A percentile compares a stretch with the other conserved stretches of the same genome.
These are phyloP conservation scores for Pleurostoma richardsiae DNA, from an alignment of 2,329 filamentous ascomycete species.

Conservation along the genomic window DNA sequence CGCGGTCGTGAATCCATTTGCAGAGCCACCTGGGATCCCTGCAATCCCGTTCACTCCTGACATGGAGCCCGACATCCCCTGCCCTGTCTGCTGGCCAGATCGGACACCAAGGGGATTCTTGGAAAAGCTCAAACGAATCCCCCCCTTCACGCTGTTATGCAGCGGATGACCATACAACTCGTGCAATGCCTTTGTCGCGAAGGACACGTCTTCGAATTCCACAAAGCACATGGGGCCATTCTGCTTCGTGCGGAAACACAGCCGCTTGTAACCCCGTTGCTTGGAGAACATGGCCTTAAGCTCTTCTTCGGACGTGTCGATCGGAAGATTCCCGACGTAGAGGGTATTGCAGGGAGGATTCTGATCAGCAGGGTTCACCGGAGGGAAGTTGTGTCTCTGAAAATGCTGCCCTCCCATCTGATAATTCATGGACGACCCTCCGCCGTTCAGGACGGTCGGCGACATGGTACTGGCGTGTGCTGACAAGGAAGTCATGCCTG, in stretches of 20 bases:
- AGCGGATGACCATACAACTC: conserved; percentile 84
- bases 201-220: conserved; percentile 91
- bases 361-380: conserved; percentile 90
- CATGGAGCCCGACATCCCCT: conserved; percentile 32
- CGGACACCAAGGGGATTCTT: conserved; percentile 95
- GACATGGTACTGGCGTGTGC: conserved; percentile 47
- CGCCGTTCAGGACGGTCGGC: conserved; percentile 44
- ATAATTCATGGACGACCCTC: conserved; percentile 37
- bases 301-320: conserved; percentile 91
- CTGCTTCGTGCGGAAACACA: conserved; percentile 91
- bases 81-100: conserved; percentile 59
- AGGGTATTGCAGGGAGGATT: conserved; percentile 97
- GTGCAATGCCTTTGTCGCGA: conserved; percentile 84
- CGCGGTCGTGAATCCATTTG: conserved; percentile 60
- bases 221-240: conserved; percentile 99
- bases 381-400: conserved; percentile 66
- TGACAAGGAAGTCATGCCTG: conserved; percentile 29
- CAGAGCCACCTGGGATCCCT: conserved; percentile 35
- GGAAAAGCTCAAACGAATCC: conserved; percentile 92
- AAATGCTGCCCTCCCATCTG: conserved; percentile 50
- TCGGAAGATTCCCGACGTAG: conserved; percentile 93
- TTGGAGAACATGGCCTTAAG: conserved; percentile 90
- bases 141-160: conserved; percentile 90
- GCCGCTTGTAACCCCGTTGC: conserved; percentile 88
- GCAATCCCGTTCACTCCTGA: conserved; percentile 56